Base-by-base conservation (phyloP, 257 asterid genomes). In the Verbascum thapsus region DNA sequence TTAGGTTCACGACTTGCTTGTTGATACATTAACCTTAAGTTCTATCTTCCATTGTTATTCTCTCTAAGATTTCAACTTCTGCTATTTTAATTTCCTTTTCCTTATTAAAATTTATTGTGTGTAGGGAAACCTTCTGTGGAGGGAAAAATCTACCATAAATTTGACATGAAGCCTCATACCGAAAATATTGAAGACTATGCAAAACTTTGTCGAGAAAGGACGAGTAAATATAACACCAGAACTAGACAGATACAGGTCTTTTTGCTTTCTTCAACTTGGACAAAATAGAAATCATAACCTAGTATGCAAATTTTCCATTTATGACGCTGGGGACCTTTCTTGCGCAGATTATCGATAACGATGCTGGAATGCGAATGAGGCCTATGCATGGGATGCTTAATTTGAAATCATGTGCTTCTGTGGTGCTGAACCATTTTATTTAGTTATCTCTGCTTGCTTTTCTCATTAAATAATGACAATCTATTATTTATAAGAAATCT, bases 81-180 rank as follows among this genome's bases (percentile, higher is more conserved):
- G 40, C 13, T 40, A 48, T 26, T n/a, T n/a, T n/a, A n/a, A 4
- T 30, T 13, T 34, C 48, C 43, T 20, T n/a, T 58, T 52, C 23
- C 53, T 43, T 17, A 39, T 18, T 34, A 60, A 65, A 64, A 72
- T 63, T 47, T 43, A 39, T 66, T 34, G 15, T 40, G 44, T 66
- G 57, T 57, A 87, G 97, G 96, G 74, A 85, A 74, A 76, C 65
- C 81, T 69, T 77, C 86, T 30, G 89, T 79, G 66, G 98, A 91
- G 78, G 96, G 98, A 63, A 91, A 86, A 78, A 88, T 88, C 69
- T 52, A 74, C 63, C 85, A 86, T 76, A 91, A 86, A 64, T 91
- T 91, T 52, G 96, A 91, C 74, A 84, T 84, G 91, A 82, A 81
- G 81, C 96, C 95, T 70, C 88, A 79, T 45, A 65, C 69, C 61